A percentile compares a stretch with the other conserved stretches of the same genome.
Evolutionary conservation across 352 stramenopile genomes (phyloP).

Genomic region (Phytophthora colocasiae): DNA sequence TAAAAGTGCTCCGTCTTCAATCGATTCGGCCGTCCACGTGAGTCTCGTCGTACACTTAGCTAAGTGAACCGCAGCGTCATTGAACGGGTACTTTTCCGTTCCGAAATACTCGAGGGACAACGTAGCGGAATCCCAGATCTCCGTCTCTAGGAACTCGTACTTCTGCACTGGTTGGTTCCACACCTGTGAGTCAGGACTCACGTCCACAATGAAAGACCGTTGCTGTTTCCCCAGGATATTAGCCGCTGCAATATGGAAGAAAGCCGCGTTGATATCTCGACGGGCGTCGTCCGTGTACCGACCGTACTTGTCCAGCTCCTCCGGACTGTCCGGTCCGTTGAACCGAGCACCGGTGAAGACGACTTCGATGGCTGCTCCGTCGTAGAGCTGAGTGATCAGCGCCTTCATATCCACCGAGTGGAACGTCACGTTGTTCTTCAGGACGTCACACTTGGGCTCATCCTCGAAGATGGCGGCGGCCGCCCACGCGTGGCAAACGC

Average conservation of each 20-base stretch:
- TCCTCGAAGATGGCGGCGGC: conserved; percentile 46
- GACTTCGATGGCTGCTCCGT: conserved; percentile 39
- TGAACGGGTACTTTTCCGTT: conserved; percentile 62
- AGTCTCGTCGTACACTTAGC: conserved; percentile 54
- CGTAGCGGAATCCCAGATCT: conserved; percentile 34
- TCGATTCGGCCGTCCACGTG: conserved; percentile 52
- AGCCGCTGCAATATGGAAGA: conserved; percentile 55
- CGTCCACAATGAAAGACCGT: conserved; percentile 58
- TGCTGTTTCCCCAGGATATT: conserved; percentile 58
- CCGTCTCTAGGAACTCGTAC: conserved; percentile 45
- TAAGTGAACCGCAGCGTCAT: conserved; percentile 38
- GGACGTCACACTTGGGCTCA: conserved; percentile 53
- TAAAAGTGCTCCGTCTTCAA: conserved; percentile 51
- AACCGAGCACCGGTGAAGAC: conserved; percentile 56
- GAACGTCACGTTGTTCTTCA: conserved; percentile 59
- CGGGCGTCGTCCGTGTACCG: conserved; percentile 50
- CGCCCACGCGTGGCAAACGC: conserved; percentile 56
- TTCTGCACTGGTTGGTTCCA: conserved; percentile 68
- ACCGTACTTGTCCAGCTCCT: conserved; percentile 53
- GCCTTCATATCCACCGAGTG: conserved; percentile 60
- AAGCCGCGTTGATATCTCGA: conserved; percentile 52
- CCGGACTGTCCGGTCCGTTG: conserved; percentile 35
- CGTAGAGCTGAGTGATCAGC: conserved; percentile 51
- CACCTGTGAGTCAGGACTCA: conserved; percentile 44
- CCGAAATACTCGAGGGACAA: conserved; percentile 43